A percentile compares a stretch with the other conserved stretches of the same genome.
phyloP scores from a whole-genome alignment of 192 early-diverging fungal genomes.

The Funneliformis geosporum region DNA sequence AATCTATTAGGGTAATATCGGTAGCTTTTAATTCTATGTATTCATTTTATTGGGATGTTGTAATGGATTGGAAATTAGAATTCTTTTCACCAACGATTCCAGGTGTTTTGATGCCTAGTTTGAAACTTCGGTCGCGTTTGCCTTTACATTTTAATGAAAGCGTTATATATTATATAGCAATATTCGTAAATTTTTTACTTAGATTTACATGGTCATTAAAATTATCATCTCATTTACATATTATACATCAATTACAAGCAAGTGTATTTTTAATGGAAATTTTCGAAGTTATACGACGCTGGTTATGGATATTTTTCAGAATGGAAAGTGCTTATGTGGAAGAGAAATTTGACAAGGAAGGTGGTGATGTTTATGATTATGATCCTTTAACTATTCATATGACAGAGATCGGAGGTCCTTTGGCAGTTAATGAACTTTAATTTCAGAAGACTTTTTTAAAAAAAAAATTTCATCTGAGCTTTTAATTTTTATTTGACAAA shows the following conservation, averaged over 20 bases:
- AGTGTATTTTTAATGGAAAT: slow-evolving; percentile 76
- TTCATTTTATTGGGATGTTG: slow-evolving; percentile 95
- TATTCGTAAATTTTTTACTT: slow-evolving; percentile 75
- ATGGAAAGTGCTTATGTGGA: slow-evolving; percentile 63
- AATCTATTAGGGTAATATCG: slow-evolving; percentile 51
- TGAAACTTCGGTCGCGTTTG: slow-evolving; percentile 62
- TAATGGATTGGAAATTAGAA: slow-evolving; percentile 84
- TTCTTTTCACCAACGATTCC: slow-evolving; percentile 34
- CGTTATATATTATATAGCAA: slow-evolving; percentile 76
- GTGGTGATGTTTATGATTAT: background rate
- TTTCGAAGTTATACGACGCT: slow-evolving; percentile 82
- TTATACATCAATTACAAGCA: slow-evolving; percentile 63
- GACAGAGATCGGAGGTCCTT: background rate
- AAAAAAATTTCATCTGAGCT: no score
- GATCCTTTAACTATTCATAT: background rate
- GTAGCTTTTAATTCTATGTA: slow-evolving; percentile 88
- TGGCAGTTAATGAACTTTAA: background rate
- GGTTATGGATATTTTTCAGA: slow-evolving; percentile 94
- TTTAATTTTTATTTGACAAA: no score
- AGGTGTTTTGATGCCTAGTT: slow-evolving; percentile 33
- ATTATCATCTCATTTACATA: slow-evolving; percentile 57
- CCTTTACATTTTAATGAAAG: slow-evolving; percentile 74
- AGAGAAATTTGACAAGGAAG: background rate
- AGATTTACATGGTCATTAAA: slow-evolving; percentile 88
- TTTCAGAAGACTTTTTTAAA: no score